Conservation (phyloP, 2,329 filamentous ascomycete species). For the Trichophyton benhamiae region DNA sequence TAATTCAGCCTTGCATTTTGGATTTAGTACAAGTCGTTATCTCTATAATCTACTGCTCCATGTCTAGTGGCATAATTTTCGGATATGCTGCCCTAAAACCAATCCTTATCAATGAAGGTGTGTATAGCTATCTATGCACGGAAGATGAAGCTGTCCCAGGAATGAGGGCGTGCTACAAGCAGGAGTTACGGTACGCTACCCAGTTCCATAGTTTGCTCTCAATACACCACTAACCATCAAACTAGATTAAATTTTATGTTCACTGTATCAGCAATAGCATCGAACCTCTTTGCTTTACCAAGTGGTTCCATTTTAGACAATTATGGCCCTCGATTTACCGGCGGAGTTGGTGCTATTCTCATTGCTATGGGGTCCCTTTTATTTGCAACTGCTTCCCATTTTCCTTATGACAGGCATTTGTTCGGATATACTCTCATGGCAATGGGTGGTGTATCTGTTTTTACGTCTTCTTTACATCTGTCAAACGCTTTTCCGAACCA, state of each 20-base stretch:
- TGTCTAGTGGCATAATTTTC: conserved; percentile 69
- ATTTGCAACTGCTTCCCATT: conserved; percentile 53
- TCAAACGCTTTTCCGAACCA: conserved; percentile 70
- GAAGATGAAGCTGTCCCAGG: conserved; percentile 38
- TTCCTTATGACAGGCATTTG: conserved; percentile 64
- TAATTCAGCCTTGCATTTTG: neutral
- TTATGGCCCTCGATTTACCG: conserved; percentile 65
- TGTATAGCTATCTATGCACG: conserved; percentile 55
- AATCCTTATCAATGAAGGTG: conserved; percentile 59
- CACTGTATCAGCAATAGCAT: conserved; percentile 74
- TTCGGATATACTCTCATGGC: conserved; percentile 64
- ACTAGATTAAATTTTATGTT: conserved; percentile 78
- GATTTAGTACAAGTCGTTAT: conserved; percentile 53
- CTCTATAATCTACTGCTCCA: conserved; percentile 59
- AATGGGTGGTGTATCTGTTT: conserved; percentile 67
- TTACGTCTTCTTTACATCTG: conserved; percentile 72
- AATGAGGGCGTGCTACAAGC: conserved; percentile 44
- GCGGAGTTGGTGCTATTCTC: conserved; percentile 56
- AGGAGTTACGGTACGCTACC: conserved; percentile 40
- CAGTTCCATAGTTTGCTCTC: neutral
- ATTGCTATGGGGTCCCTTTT: conserved; percentile 58
- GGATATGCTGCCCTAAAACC: conserved; percentile 79
- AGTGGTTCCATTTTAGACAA: conserved; percentile 75
- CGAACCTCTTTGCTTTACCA: conserved; percentile 75
- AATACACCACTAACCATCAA: neutral